A percentile compares a stretch with the other conserved stretches of the same genome.
phyloP scores from a whole-genome alignment of 2,329 filamentous ascomycete species.

The Sporothrix schenckii region DNA sequence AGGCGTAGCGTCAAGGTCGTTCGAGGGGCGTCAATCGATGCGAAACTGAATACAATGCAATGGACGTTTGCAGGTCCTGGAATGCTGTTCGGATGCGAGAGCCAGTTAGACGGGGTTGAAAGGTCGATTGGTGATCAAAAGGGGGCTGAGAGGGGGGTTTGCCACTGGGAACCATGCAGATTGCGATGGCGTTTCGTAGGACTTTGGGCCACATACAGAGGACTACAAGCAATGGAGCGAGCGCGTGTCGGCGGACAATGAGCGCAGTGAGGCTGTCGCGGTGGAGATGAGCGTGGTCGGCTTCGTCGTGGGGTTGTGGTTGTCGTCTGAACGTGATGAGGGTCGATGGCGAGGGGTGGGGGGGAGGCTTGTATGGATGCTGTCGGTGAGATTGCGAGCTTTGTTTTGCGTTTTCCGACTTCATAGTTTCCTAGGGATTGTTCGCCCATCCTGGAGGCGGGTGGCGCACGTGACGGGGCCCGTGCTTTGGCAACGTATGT shows the following conservation, averaged over 20 bases:
- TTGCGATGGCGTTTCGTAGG: constrained; percentile 24
- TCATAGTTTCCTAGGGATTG: neutral
- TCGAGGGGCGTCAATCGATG: neutral
- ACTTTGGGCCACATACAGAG: constrained; percentile 23
- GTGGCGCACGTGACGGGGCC: constrained; percentile 4
- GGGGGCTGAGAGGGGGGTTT: neutral
- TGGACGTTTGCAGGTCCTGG: neutral
- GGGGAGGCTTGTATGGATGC: constrained; percentile 20
- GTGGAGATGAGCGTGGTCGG: constrained; percentile 19
- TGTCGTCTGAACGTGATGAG: constrained; percentile 16
- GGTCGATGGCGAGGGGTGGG: constrained; percentile 5
- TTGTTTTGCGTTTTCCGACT: constrained; percentile 19
- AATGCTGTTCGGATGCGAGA: neutral
- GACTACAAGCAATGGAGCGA: neutral
- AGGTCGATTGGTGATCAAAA: neutral
- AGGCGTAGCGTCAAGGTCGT: neutral
- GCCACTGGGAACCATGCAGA: neutral
- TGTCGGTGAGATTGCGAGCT: constrained; percentile 27
- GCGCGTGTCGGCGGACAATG: constrained; percentile 5
- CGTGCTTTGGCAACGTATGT: neutral
- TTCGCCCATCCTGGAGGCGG: constrained; percentile 2
- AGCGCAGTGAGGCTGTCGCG: neutral
- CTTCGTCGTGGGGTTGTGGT: constrained; percentile 21
- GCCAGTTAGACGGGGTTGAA: constrained; percentile 19
- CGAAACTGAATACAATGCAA: neutral